These are phyloP conservation scores for Cyphellophora europaea DNA, from an alignment of 2,329 filamentous ascomycete species.

Conservation along the genomic window DNA sequence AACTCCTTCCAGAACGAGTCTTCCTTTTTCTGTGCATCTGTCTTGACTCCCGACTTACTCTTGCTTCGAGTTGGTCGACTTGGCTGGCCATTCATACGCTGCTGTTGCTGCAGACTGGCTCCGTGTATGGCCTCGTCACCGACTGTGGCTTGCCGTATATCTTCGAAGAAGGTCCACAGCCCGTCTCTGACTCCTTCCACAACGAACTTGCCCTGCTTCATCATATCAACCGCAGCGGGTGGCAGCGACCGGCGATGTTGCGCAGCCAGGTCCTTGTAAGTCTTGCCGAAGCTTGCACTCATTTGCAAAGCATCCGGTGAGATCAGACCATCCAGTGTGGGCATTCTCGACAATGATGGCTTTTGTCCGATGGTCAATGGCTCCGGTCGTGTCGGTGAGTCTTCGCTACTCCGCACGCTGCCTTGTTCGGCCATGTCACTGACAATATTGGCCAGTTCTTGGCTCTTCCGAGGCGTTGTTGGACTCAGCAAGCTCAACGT, in stretches of 20 bases:
- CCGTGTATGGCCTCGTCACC: slow-evolving; percentile 76
- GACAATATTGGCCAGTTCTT: no score
- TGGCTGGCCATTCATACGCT: slow-evolving; percentile 30
- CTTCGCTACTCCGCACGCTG: background rate
- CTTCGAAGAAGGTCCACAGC: slow-evolving; percentile 89
- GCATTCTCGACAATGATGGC: slow-evolving; percentile 7
- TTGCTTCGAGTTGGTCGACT: slow-evolving; percentile 19
- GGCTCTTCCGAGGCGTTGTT: no score
- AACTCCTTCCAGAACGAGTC: slow-evolving; percentile 42
- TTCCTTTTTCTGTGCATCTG: slow-evolving; percentile 25
- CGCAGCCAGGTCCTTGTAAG: slow-evolving; percentile 26
- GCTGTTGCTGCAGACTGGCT: slow-evolving; percentile 15
- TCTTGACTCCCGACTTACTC: slow-evolving; percentile 1
- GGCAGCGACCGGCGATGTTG: slow-evolving; percentile 34
- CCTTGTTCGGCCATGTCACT: no score
- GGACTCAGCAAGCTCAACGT: slow-evolving; percentile 65
- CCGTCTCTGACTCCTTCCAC: slow-evolving; percentile 84
- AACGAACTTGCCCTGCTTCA: slow-evolving; percentile 61
- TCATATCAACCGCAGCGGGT: slow-evolving; percentile 40
- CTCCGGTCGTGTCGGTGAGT: background rate
- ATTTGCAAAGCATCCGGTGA: slow-evolving; percentile 9
- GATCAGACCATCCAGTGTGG: slow-evolving; percentile 15
- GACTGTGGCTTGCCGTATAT: slow-evolving; percentile 88
- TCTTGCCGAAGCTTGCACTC: slow-evolving; percentile 17
- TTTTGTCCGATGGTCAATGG: slow-evolving; percentile 1